Conservation (phyloP, 2,329 filamentous ascomycete genomes). For the Colletotrichum sp. region DNA sequence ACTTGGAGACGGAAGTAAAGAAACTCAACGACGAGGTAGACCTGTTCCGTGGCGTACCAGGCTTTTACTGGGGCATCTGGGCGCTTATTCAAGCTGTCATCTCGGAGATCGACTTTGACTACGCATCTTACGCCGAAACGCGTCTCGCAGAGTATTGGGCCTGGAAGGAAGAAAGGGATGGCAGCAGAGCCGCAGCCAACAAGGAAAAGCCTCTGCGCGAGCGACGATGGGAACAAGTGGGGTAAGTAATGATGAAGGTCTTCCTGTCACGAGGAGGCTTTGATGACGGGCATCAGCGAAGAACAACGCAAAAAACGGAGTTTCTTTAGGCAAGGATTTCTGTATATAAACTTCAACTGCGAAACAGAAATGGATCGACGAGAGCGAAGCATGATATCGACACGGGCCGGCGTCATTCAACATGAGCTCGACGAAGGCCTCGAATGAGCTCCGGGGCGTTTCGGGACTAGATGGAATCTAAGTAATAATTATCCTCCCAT, state of each 20-base stretch:
- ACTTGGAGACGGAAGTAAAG: slow-evolving; percentile 67
- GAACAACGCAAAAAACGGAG: not conserved
- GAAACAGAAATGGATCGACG: slow-evolving; percentile 23
- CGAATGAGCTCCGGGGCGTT: slow-evolving; percentile 17
- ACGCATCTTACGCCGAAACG: slow-evolving; percentile 86
- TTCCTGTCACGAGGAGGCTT: not conserved
- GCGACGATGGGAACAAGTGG: slow-evolving; percentile 73
- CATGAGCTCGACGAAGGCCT: slow-evolving; percentile 34
- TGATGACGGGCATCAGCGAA: not conserved
- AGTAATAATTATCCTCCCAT: not conserved
- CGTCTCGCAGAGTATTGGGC: slow-evolving; percentile 91
- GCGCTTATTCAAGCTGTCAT: slow-evolving; percentile 93
- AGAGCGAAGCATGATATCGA: slow-evolving; percentile 22
- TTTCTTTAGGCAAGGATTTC: slow-evolving; percentile 18
- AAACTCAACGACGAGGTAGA: slow-evolving; percentile 84
- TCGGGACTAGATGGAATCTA: not conserved
- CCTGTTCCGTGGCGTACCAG: slow-evolving; percentile 84
- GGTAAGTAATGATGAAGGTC: slow-evolving; percentile 24
- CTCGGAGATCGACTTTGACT: slow-evolving; percentile 96
- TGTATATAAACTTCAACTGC: slow-evolving; percentile 24
- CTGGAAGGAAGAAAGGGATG: slow-evolving; percentile 79
- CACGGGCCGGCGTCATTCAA: slow-evolving; percentile 34
- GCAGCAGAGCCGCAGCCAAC: slow-evolving; percentile 56
- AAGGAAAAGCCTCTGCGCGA: slow-evolving; percentile 77
- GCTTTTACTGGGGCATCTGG: slow-evolving; percentile 95